Conservation (phyloP, 345 rosid species). For the Melaleuca alternifolia region DNA sequence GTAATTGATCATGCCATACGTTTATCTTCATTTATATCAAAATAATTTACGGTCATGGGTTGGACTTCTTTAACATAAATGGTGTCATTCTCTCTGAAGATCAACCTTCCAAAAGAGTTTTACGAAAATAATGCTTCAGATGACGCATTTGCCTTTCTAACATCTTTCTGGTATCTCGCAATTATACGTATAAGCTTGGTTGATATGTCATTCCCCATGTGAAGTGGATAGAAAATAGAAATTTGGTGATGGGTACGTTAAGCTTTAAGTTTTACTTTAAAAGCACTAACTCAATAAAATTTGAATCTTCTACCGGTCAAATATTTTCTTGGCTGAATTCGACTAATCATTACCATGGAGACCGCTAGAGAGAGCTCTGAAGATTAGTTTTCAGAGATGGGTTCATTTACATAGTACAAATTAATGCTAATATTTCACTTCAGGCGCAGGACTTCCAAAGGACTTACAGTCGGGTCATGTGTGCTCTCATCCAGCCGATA, state of each 20-base stretch:
- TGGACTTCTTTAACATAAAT: not conserved
- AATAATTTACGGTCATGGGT: not conserved
- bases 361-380: not conserved
- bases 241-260: constrained; percentile 19
- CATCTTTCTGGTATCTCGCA: not conserved
- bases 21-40: not conserved
- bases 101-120: not conserved
- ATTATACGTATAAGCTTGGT: not conserved
- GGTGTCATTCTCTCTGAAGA: not conserved
- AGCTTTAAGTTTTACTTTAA: not conserved
- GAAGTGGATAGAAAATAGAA: not conserved
- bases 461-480: not conserved
- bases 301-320: not conserved
- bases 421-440: not conserved
- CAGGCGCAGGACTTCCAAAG: not conserved
- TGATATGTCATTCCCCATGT: not conserved
- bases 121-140: not conserved
- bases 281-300: not conserved
- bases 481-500: constrained; percentile 72
- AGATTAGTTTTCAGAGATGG: not conserved
- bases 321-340: not conserved
- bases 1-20: not conserved
- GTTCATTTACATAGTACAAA: not conserved
- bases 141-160: not conserved
- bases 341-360: not conserved